Conservation (phyloP, 768 basidiomycete species). For the Auriscalpium orientale region DNA sequence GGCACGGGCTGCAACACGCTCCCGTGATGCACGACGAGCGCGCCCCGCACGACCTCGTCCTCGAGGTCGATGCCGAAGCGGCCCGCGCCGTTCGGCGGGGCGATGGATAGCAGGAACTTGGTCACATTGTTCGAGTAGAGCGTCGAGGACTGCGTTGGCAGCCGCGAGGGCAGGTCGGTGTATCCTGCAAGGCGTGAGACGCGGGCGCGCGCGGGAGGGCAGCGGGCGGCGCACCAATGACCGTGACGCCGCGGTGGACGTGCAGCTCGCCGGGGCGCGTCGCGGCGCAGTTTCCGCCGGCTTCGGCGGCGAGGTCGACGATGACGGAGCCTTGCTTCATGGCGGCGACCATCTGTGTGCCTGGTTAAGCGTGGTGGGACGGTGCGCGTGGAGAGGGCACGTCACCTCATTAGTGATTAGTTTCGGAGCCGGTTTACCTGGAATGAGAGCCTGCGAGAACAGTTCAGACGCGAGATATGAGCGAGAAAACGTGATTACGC, state of each 20-base stretch:
- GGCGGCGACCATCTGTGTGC: slow-evolving; percentile 62
- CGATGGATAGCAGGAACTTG: slow-evolving; percentile 80
- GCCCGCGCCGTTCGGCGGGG: slow-evolving; percentile 37
- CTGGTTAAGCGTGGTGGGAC: background rate
- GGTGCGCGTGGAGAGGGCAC: background rate
- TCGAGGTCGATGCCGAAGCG: slow-evolving; percentile 62
- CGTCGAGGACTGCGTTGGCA: slow-evolving; percentile 85
- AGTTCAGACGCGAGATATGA: background rate
- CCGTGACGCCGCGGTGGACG: slow-evolving; percentile 67
- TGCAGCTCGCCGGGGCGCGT: slow-evolving; percentile 71
- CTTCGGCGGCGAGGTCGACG: slow-evolving; percentile 81
- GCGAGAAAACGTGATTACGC: slow-evolving; percentile 13
- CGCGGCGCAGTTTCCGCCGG: slow-evolving; percentile 84
- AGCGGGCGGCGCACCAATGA: slow-evolving; percentile 49
- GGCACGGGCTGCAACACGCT: slow-evolving; percentile 59
- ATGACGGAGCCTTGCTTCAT: slow-evolving; percentile 91
- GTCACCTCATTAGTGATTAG: slow-evolving; percentile 63
- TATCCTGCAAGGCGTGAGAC: slow-evolving; percentile 41
- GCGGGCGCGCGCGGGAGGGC: background rate
- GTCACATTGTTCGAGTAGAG: slow-evolving; percentile 89
- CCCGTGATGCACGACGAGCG: slow-evolving; percentile 67
- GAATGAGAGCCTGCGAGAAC: slow-evolving; percentile 59
- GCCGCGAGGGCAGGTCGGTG: slow-evolving; percentile 78
- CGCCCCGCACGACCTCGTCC: slow-evolving; percentile 81
- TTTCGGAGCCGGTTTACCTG: slow-evolving; percentile 81